Conservation (phyloP, 140 eudicot species). For the Flaveria floridana region DNA sequence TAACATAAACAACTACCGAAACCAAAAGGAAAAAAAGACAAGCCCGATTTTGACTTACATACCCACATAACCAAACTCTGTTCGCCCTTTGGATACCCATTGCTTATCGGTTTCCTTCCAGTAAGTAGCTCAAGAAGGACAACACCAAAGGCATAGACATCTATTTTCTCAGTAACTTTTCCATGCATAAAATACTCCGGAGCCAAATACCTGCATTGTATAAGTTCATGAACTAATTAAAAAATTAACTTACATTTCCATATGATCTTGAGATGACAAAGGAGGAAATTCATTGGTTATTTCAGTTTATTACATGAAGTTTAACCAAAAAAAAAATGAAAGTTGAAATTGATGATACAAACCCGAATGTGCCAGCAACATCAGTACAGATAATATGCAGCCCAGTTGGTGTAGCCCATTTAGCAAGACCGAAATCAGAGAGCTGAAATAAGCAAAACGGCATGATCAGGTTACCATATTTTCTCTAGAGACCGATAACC, state of each 20-base stretch:
- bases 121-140: slow-evolving; percentile 96
- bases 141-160: slow-evolving; percentile 82
- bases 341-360: slow-evolving; percentile 29
- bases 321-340: neutral
- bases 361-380: slow-evolving; percentile 99
- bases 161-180: slow-evolving; percentile 79
- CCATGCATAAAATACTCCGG: slow-evolving; percentile 97
- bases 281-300: slow-evolving; percentile 12
- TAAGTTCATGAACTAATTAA: slow-evolving; percentile 16
- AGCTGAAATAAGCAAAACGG: slow-evolving; percentile 48
- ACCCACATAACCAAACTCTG: slow-evolving; percentile 97
- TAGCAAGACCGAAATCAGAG: slow-evolving; percentile 94
- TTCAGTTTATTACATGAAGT: neutral
- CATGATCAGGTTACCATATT: neutral
- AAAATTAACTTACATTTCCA: neutral
- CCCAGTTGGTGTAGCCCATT: slow-evolving; percentile 74
- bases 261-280: slow-evolving; percentile 6
- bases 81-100: slow-evolving; percentile 75
- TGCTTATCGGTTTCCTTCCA: slow-evolving; percentile 84
- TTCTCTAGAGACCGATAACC: too few species aligned
- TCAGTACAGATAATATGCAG: slow-evolving; percentile 70
- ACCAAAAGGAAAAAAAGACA: neutral
- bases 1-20: neutral
- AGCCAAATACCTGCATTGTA: slow-evolving; percentile 70
- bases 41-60: slow-evolving; percentile 28